These are phyloP conservation scores for Astragalus glycyphyllos DNA, from an alignment of 306 rosid species.

Conservation along the genomic window DNA sequence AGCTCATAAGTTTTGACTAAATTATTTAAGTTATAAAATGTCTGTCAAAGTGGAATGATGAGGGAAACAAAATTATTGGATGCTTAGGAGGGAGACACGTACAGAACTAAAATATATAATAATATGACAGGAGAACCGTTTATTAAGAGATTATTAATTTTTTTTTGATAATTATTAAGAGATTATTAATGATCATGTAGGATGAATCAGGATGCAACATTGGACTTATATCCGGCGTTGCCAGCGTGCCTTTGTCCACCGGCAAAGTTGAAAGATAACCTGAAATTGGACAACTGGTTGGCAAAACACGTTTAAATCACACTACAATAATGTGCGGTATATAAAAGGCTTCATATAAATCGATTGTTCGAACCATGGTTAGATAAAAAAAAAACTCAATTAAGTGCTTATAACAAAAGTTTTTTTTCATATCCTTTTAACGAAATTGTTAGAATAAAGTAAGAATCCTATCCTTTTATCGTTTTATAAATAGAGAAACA, in stretches of 20 bases:
- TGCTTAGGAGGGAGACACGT: conserved; percentile 36
- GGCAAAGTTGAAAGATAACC: conserved; percentile 14
- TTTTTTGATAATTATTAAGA: too few species aligned
- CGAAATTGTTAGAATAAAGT: too few species aligned
- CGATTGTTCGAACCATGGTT: too few species aligned
- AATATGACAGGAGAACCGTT: background rate
- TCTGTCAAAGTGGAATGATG: conserved; percentile 3
- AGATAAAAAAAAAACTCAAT: too few species aligned
- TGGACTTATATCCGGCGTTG: conserved; percentile 27
- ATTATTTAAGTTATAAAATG: conserved; percentile 11
- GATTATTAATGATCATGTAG: conserved; percentile 22
- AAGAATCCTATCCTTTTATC: too few species aligned
- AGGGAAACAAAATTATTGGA: background rate
- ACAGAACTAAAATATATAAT: background rate
- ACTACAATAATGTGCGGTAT: background rate
- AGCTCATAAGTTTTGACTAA: conserved; percentile 14
- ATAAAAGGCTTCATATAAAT: too few species aligned
- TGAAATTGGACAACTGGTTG: background rate
- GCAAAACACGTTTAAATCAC: conserved; percentile 21
- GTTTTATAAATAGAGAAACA: too few species aligned
- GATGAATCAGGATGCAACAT: conserved; percentile 34
- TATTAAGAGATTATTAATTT: background rate
- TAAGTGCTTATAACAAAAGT: too few species aligned
- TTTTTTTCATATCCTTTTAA: too few species aligned
- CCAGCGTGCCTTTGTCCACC: conserved; percentile 40